phyloP scores from a whole-genome alignment of 148 eudicot genomes.

The Nepenthes gracilis region DNA sequence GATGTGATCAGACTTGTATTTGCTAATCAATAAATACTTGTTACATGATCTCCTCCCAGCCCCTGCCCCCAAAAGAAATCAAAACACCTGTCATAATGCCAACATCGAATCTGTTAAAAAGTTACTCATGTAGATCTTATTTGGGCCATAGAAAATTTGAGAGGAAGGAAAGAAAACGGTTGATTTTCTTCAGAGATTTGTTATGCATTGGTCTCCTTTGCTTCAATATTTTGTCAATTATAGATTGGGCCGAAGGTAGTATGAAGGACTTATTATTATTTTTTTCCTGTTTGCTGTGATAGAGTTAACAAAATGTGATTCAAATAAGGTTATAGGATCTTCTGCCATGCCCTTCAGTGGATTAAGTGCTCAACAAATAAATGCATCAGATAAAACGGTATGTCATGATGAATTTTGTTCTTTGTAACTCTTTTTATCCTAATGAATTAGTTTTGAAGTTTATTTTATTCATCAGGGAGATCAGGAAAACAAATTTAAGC shows the following conservation, averaged over 20 bases:
- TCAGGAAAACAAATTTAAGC: conserved; percentile 38
- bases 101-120: too few relatives aligned
- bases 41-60: too few relatives aligned
- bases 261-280: neutral
- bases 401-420: neutral
- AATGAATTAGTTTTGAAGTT: neutral
- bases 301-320: conserved; percentile 53
- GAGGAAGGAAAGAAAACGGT: too few relatives aligned
- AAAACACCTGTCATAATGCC: too few relatives aligned
- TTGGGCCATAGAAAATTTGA: too few relatives aligned
- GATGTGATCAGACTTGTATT: too few relatives aligned
- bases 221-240: neutral
- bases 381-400: conserved; percentile 49
- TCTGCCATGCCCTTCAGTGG: conserved; percentile 6
- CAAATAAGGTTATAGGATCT: conserved; percentile 17
- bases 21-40: too few relatives aligned
- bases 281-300: conserved; percentile 9
- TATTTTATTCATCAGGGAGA: conserved; percentile 32
- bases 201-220: neutral
- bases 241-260: neutral
- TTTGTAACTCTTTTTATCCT: neutral
- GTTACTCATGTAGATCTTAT: too few relatives aligned
- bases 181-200: too few relatives aligned
- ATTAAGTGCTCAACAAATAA: conserved; percentile 22
- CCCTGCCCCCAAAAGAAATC: too few relatives aligned